Percentiles rank a stretch among this genome's conserved stretches.
Conservation (phyloP, 2,329 filamentous ascomycete genomes). For the Ophiostoma sp. region DNA sequence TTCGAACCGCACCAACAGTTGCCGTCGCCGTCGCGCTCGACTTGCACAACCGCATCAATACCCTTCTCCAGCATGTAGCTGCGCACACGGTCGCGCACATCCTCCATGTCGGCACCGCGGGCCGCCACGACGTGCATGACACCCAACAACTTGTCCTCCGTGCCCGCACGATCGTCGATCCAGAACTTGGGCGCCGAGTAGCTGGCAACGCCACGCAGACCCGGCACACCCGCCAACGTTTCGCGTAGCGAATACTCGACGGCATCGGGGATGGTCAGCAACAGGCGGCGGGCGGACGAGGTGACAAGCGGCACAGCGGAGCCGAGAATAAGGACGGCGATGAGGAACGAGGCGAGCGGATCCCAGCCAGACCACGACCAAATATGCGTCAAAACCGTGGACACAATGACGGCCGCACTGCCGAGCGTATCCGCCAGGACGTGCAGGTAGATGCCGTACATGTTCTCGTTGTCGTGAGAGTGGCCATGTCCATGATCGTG, state of each 20-base stretch:
- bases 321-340: conserved; percentile 89
- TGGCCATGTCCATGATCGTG: conserved; percentile 43
- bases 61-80: conserved; percentile 68
- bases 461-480: conserved; percentile 89
- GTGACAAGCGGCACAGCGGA: conserved; percentile 86
- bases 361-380: conserved; percentile 94
- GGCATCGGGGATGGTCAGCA: conserved; percentile 81
- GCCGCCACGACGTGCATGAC: conserved; percentile 84
- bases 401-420: conserved; percentile 90
- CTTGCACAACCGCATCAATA: conserved; percentile 83
- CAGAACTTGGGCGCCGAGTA: conserved; percentile 91
- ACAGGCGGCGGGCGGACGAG: conserved; percentile 76
- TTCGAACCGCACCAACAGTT: conserved; percentile 61
- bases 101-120: conserved; percentile 71
- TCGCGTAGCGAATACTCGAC: conserved; percentile 87
- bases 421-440: conserved; percentile 93
- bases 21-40: conserved; percentile 77
- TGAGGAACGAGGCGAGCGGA: conserved; percentile 88
- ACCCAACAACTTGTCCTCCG: conserved; percentile 64
- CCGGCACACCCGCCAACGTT: conserved; percentile 77
- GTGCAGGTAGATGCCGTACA: conserved; percentile 95
- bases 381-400: conserved; percentile 82
- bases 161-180: conserved; percentile 72
- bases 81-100: conserved; percentile 75
- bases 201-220: conserved; percentile 78